These are phyloP conservation scores for Citrus reticulata DNA, from an alignment of 345 rosid species.

Conservation along the genomic window DNA sequence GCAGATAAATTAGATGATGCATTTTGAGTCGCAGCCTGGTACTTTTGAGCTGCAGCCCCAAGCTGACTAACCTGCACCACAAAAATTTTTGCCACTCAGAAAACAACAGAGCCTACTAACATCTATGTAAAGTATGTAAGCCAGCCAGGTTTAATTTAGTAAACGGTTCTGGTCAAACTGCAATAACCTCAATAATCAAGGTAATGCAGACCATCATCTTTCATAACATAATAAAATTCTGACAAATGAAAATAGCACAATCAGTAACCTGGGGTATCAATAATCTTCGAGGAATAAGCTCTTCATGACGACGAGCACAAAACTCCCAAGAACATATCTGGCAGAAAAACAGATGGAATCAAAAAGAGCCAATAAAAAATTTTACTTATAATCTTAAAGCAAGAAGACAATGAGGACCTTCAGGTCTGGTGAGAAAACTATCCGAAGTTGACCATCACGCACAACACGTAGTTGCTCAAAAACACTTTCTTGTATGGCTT, in stretches of 20 bases:
- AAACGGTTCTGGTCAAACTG: background rate
- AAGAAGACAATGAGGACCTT: slow-evolving; percentile 43
- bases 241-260: background rate
- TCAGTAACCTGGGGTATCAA: slow-evolving; percentile 80
- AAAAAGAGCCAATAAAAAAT: background rate
- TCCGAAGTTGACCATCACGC: slow-evolving; percentile 95
- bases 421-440: slow-evolving; percentile 90
- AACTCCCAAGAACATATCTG: slow-evolving; percentile 99
- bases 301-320: slow-evolving; percentile 98
- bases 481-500: slow-evolving; percentile 99
- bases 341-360: slow-evolving; percentile 4
- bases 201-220: background rate
- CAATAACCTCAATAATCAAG: background rate
- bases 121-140: too few species aligned
- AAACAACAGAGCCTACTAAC: background rate
- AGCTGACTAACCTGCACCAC: slow-evolving; percentile 79
- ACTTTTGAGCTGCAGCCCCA: slow-evolving; percentile 85
- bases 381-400: background rate
- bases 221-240: background rate
- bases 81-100: slow-evolving; percentile 4
- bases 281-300: slow-evolving; percentile 88
- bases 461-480: slow-evolving; percentile 99
- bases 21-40: slow-evolving; percentile 84
- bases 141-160: too few species aligned
- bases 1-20: slow-evolving; percentile 73